Conservation (phyloP, 1,284 basidiomycete species). For the Heterobasidion parviporum region DNA sequence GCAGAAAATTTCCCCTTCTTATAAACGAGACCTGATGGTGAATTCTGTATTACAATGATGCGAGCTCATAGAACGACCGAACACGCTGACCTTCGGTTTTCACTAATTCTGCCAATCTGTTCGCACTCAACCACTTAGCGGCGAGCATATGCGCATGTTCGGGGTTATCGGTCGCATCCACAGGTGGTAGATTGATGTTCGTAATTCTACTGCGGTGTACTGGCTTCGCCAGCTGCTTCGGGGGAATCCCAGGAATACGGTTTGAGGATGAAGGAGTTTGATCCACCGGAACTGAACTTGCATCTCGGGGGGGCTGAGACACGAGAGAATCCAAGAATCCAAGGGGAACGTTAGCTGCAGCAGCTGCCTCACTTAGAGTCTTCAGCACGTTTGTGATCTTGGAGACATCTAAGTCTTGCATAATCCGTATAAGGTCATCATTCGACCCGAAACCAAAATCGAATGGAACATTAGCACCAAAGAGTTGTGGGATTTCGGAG, state of each 20-base stretch:
- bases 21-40: slow-evolving; percentile 57
- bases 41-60: not conserved
- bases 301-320: slow-evolving; percentile 7
- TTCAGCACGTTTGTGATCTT: slow-evolving; percentile 61
- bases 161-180: slow-evolving; percentile 23
- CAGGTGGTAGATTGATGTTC: slow-evolving; percentile 22
- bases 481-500: slow-evolving; percentile 17
- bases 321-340: slow-evolving; percentile 14
- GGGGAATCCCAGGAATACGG: slow-evolving; percentile 13
- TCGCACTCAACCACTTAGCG: slow-evolving; percentile 67
- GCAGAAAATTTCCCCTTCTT: slow-evolving; percentile 81
- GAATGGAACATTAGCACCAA: slow-evolving; percentile 24
- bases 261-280: not conserved
- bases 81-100: slow-evolving; percentile 47
- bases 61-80: not conserved
- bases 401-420: slow-evolving; percentile 64
- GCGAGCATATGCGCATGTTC: slow-evolving; percentile 47
- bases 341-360: slow-evolving; percentile 30
- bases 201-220: slow-evolving; percentile 21
- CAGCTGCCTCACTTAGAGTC: slow-evolving; percentile 49
- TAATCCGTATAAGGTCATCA: slow-evolving; percentile 61
- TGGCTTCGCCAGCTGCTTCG: slow-evolving; percentile 37
- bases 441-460: slow-evolving; percentile 53
- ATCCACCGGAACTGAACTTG: not conserved
- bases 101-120: slow-evolving; percentile 59